phyloP scores from a whole-genome alignment of 768 basidiomycete genomes.

The Phallus indusiatus region DNA sequence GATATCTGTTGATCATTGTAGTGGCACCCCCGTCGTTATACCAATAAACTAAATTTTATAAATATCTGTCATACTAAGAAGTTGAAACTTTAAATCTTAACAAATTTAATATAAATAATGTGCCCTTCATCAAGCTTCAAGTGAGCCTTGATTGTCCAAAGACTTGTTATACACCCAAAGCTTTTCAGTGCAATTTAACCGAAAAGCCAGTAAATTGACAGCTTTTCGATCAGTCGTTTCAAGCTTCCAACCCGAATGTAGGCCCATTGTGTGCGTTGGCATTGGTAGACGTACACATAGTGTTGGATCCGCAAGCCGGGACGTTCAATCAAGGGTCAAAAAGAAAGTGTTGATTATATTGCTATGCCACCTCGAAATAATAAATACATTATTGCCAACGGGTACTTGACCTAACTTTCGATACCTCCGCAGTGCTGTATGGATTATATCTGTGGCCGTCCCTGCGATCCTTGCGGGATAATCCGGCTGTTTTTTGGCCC shows the following conservation, averaged over 20 bases:
- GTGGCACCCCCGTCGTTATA: no score
- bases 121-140: no score
- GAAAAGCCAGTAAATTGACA: background rate
- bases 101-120: no score
- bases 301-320: background rate
- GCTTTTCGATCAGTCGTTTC: conserved; percentile 28
- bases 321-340: background rate
- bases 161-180: no score
- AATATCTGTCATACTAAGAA: no score
- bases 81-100: no score
- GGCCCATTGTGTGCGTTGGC: background rate
- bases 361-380: background rate
- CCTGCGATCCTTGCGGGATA: background rate
- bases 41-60: no score
- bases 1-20: no score
- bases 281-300: background rate
- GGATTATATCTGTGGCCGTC: conserved; percentile 3
- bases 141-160: no score
- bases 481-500: background rate
- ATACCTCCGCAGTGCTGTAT: background rate
- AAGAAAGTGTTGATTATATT: background rate
- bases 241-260: conserved; percentile 21
- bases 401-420: conserved; percentile 1
- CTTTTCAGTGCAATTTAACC: no score
- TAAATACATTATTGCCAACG: conserved; percentile 1